A percentile compares a stretch with the other conserved stretches of the same genome.
Evolutionary conservation across 2,329 filamentous ascomycete genomes (phyloP).

Genomic region (Cladobotryum mycophilum): DNA sequence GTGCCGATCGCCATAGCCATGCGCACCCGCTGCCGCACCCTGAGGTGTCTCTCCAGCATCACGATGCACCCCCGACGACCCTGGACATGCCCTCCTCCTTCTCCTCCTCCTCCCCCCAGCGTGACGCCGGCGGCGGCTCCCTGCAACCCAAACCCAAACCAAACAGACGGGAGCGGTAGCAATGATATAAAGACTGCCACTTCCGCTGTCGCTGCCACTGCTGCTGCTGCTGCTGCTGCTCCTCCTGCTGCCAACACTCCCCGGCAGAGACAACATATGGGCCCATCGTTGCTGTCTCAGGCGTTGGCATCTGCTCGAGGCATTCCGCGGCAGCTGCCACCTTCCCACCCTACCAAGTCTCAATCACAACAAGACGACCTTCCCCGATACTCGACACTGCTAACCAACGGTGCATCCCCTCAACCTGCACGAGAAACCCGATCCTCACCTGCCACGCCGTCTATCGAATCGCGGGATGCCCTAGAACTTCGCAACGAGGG

Average conservation of each 20-base stretch:
- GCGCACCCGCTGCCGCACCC: constrained; percentile 8
- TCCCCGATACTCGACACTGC: too few species aligned
- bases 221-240: constrained; percentile 24
- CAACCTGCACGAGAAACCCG: constrained; percentile 1
- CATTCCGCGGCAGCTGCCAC: constrained; percentile 29
- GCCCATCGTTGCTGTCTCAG: constrained; percentile 51
- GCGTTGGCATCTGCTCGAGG: constrained; percentile 54
- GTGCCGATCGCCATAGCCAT: constrained; percentile 9
- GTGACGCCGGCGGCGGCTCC: neutral
- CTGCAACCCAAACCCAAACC: constrained; percentile 2
- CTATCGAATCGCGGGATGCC: constrained; percentile 26
- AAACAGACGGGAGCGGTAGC: neutral
- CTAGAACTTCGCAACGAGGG: constrained; percentile 26
- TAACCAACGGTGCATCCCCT: neutral
- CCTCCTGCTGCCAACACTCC: constrained; percentile 8
- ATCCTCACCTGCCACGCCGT: constrained; percentile 3
- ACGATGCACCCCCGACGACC: constrained; percentile 5
- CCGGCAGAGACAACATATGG: constrained; percentile 39
- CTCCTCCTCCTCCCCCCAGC: too few species aligned
- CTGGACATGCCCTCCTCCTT: neutral
- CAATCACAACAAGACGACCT: neutral
- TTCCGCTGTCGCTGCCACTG: constrained; percentile 22
- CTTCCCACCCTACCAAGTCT: constrained; percentile 7
- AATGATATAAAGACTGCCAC: constrained; percentile 40
- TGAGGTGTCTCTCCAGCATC: constrained; percentile 16